Percentiles rank a stretch among this genome's conserved stretches.
Evolutionary conservation across 2,329 filamentous ascomycete genomes (phyloP).

Genomic region (Escovopsis sp.): DNA sequence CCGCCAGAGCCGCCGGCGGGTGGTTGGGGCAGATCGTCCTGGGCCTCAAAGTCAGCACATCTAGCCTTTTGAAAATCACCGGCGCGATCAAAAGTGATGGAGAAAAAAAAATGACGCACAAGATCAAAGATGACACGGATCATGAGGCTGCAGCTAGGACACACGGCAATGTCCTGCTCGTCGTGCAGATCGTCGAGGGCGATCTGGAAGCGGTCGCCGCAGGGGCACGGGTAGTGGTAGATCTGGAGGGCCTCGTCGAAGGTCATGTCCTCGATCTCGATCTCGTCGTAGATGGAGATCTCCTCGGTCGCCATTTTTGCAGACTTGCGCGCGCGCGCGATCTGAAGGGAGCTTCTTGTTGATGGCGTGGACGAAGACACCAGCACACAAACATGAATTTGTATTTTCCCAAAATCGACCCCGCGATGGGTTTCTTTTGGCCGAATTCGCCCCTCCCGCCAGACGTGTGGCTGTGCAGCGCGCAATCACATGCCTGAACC

Average conservation of each 20-base stretch:
- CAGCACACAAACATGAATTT: too few species aligned
- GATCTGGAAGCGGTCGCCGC: conserved; percentile 93
- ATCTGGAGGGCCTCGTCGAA: conserved; percentile 70
- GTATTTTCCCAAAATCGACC: too few species aligned
- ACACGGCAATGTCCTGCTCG: conserved; percentile 88
- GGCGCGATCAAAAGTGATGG: too few species aligned
- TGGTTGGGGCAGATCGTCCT: conserved; percentile 32
- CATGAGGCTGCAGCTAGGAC: conserved; percentile 94
- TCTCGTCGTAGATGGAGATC: conserved; percentile 82
- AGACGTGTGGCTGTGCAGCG: too few species aligned
- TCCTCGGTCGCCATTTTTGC: conserved; percentile 44
- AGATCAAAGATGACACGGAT: conserved; percentile 86
- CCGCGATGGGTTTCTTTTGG: too few species aligned
- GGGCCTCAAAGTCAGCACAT: conserved; percentile 1
- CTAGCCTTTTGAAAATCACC: background rate
- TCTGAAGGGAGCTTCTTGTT: too few species aligned
- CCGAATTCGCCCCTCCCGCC: too few species aligned
- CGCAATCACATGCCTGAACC: too few species aligned
- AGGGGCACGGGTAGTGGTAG: conserved; percentile 94
- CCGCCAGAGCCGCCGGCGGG: conserved; percentile 16
- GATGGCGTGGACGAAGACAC: too few species aligned
- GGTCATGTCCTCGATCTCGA: conserved; percentile 98
- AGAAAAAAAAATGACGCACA: conserved; percentile 31
- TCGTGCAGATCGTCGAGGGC: conserved; percentile 71
- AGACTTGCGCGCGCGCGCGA: too few species aligned